A percentile compares a stretch with the other conserved stretches of the same genome.
phyloP scores from a whole-genome alignment of 768 basidiomycete genomes.

The Boletellus sp. region DNA sequence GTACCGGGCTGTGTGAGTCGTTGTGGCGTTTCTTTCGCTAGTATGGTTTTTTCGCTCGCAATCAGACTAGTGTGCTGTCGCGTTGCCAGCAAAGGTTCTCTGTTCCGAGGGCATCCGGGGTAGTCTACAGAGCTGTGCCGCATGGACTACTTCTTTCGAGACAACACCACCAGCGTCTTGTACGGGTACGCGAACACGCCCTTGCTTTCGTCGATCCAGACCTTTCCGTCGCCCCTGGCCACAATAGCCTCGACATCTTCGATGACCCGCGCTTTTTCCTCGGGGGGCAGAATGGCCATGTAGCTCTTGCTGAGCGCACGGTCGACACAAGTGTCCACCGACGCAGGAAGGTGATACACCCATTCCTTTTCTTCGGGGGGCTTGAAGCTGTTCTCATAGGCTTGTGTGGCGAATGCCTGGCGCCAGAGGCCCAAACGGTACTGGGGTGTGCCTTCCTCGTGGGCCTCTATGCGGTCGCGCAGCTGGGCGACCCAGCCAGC shows the following conservation, averaged over 20 bases:
- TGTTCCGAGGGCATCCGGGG: no score
- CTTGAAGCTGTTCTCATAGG: constrained; percentile 60
- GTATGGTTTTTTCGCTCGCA: no score
- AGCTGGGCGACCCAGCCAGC: constrained; percentile 74
- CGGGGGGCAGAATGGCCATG: constrained; percentile 57
- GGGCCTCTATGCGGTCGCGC: constrained; percentile 62
- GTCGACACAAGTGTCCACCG: constrained; percentile 54
- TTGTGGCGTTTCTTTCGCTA: no score
- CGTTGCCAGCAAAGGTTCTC: not conserved
- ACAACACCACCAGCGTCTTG: constrained; percentile 57
- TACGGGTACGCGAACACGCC: constrained; percentile 83
- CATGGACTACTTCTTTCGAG: constrained; percentile 37
- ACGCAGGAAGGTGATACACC: constrained; percentile 49
- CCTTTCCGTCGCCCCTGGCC: constrained; percentile 53
- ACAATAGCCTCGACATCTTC: constrained; percentile 54
- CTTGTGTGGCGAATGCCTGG: constrained; percentile 55
- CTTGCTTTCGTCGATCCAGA: constrained; percentile 71
- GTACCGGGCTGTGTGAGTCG: no score
- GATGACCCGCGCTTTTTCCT: constrained; percentile 53
- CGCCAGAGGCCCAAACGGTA: constrained; percentile 78
- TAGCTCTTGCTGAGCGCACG: constrained; percentile 85
- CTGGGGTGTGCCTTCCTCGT: constrained; percentile 77
- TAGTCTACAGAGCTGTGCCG: not conserved
- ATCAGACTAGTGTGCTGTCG: not conserved
- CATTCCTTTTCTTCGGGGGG: constrained; percentile 55